Percentiles rank a stretch among this genome's conserved stretches.
These are phyloP conservation scores for Helicostylum pulchrum DNA, from an alignment of 192 early-diverging fungal species.

Conservation along the genomic window DNA sequence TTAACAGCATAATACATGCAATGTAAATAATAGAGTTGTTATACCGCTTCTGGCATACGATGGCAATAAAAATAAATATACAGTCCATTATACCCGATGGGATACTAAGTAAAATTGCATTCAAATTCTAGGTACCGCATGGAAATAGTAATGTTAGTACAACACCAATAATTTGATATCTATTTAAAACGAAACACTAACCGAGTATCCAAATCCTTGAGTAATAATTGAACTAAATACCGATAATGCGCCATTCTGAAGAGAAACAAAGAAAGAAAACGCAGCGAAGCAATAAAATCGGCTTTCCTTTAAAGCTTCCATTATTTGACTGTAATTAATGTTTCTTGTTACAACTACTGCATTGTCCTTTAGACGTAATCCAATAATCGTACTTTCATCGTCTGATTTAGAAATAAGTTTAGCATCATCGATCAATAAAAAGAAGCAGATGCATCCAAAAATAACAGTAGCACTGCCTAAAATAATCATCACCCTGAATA, in stretches of 20 bases:
- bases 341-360: constrained; percentile 18
- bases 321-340: constrained; percentile 24
- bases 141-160: not conserved
- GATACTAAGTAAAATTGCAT: constrained; percentile 24
- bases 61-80: constrained; percentile 15
- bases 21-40: constrained; percentile 16
- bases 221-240: constrained; percentile 19
- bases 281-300: constrained; percentile 20
- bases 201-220: constrained; percentile 24
- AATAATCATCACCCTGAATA: constrained; percentile 29
- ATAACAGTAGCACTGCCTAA: constrained; percentile 21
- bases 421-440: constrained; percentile 27
- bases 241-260: constrained; percentile 26
- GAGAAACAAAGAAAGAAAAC: constrained; percentile 13
- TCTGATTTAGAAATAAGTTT: constrained; percentile 1
- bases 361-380: constrained; percentile 22
- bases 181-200: not conserved
- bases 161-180: not conserved
- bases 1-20: not conserved
- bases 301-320: constrained; percentile 20
- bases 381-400: constrained; percentile 3
- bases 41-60: constrained; percentile 2
- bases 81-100: constrained; percentile 16
- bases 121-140: constrained; percentile 6
- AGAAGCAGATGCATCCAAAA: constrained; percentile 22